Conservation (phyloP, 495 filamentous ascomycete genomes). For the Clohesyomyces aquaticus region DNA sequence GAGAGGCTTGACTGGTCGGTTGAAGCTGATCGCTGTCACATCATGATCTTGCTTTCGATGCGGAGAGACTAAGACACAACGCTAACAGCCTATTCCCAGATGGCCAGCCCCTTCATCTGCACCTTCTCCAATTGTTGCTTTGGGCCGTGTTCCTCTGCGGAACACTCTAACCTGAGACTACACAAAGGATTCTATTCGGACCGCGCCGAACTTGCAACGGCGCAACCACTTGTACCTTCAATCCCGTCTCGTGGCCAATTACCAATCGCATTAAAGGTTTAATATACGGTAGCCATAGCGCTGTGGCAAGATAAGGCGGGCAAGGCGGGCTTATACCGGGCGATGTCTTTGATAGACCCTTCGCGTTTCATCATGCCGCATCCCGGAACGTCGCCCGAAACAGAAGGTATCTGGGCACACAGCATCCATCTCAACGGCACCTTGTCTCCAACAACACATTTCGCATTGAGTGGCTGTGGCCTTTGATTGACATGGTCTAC, state of each 20-base stretch:
- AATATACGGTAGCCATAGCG: background rate
- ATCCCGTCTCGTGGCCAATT: constrained; percentile 19
- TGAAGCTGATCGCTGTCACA: background rate
- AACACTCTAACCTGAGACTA: constrained; percentile 4
- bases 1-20: constrained; percentile 16
- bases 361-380: constrained; percentile 18
- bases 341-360: constrained; percentile 7
- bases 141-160: background rate
- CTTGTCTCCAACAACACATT: constrained; percentile 12
- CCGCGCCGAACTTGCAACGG: constrained; percentile 11
- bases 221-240: constrained; percentile 10
- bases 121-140: constrained; percentile 3
- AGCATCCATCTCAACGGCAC: background rate
- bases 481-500: constrained; percentile 30
- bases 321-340: constrained; percentile 15
- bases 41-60: constrained; percentile 1
- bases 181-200: background rate
- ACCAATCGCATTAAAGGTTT: background rate
- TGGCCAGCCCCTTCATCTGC: constrained; percentile 6
- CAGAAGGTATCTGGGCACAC: constrained; percentile 26
- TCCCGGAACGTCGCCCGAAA: constrained; percentile 19
- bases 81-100: background rate
- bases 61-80: background rate
- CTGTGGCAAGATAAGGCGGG: constrained; percentile 12
- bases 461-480: constrained; percentile 29